Evolutionary conservation across 108 stramenopile species (phyloP).

Genomic region (Discostella stelligeroides): DNA sequence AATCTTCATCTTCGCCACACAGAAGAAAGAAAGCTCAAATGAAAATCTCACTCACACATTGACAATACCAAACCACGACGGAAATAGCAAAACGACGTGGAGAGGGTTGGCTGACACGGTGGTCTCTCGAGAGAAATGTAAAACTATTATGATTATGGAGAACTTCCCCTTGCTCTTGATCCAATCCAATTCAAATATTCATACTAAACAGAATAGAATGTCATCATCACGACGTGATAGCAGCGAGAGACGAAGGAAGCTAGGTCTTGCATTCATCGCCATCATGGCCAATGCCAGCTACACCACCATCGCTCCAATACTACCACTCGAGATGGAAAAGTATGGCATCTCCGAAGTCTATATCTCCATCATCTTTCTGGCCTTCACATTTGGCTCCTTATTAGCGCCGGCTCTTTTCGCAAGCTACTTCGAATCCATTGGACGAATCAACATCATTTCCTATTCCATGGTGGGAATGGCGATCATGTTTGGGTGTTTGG

Average conservation of each 20-base stretch:
- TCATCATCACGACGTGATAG: too few relatives aligned
- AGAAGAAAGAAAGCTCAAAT: too few relatives aligned
- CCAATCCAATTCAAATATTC: too few relatives aligned
- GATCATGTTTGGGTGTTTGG: conserved; percentile 28
- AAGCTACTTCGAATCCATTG: conserved; percentile 26
- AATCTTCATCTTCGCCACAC: too few relatives aligned
- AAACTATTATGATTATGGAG: too few relatives aligned
- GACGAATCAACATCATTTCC: conserved; percentile 27
- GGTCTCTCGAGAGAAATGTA: too few relatives aligned
- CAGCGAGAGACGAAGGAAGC: background rate
- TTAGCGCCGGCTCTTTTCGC: conserved; percentile 21
- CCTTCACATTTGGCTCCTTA: conserved; percentile 31
- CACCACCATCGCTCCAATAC: conserved; percentile 40
- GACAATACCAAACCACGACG: too few relatives aligned
- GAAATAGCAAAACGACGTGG: too few relatives aligned
- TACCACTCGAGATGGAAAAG: conserved; percentile 38
- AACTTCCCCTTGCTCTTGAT: too few relatives aligned
- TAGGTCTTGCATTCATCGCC: conserved; percentile 36
- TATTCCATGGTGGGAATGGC: conserved; percentile 28
- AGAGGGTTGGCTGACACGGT: too few relatives aligned
- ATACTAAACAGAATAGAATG: too few relatives aligned
- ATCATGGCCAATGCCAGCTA: conserved; percentile 30
- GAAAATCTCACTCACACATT: too few relatives aligned
- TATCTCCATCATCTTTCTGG: conserved; percentile 40
- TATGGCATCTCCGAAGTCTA: conserved; percentile 18